phyloP scores from a whole-genome alignment of 306 rosid species.

The Malus fusca region DNA sequence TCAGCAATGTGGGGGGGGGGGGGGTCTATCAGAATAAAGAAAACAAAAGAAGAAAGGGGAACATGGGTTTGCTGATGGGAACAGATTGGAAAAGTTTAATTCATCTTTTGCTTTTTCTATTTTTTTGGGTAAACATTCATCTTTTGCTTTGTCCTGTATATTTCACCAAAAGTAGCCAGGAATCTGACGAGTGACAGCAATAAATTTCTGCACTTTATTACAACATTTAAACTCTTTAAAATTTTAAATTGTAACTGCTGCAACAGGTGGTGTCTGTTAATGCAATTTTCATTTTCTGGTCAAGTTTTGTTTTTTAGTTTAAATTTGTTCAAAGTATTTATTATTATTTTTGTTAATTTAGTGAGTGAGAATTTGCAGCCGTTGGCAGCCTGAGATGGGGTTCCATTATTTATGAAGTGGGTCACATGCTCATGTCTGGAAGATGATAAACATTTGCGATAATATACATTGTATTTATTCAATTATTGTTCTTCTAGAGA shows the following conservation, averaged over 20 bases:
- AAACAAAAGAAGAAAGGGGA: constrained; percentile 18
- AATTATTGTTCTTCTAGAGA: too few species aligned
- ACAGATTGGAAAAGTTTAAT: constrained; percentile 49
- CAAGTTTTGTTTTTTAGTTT: background rate
- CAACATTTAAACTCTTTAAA: background rate
- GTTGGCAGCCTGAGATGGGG: constrained; percentile 22
- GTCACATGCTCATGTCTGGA: constrained; percentile 30
- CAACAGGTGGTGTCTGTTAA: background rate
- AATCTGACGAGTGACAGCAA: constrained; percentile 35
- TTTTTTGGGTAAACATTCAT: background rate
- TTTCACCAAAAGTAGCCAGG: constrained; percentile 25
- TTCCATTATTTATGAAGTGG: constrained; percentile 29
- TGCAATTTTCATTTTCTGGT: background rate
- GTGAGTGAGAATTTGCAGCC: constrained; percentile 5
- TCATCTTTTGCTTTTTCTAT: constrained; percentile 18
- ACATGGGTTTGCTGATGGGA: constrained; percentile 49
- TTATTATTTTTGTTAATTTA: too few species aligned
- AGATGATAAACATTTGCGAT: background rate
- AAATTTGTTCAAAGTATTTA: background rate
- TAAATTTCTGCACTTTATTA: constrained; percentile 22
- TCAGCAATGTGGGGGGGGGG: constrained; percentile 36
- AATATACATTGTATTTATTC: background rate
- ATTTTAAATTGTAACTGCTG: constrained; percentile 14
- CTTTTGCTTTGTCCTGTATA: constrained; percentile 24
- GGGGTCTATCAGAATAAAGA: constrained; percentile 23